A percentile compares a stretch with the other conserved stretches of the same genome.
phyloP scores from a whole-genome alignment of 2,329 filamentous ascomycete species.

The Aspergillus aculeatus region DNA sequence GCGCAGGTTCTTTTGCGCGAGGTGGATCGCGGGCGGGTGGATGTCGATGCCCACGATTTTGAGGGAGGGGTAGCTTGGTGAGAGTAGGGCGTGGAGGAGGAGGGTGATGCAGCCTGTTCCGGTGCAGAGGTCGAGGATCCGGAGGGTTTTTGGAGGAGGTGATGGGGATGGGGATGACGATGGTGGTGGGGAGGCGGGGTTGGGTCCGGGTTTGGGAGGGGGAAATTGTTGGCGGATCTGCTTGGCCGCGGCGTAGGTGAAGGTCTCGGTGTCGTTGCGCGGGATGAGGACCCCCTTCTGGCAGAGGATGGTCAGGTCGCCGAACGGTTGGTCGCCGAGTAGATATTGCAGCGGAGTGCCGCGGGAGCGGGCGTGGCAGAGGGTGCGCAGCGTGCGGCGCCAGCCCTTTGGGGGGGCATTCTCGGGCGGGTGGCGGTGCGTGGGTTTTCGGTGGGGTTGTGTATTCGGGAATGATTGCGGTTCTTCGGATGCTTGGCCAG shows the following conservation, averaged over 20 bases:
- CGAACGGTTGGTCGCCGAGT: constrained; percentile 84
- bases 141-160: neutral
- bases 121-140: neutral
- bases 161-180: neutral
- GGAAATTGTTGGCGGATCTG: neutral
- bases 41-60: neutral
- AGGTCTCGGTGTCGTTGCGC: neutral
- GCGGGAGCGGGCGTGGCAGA: constrained; percentile 46
- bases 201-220: neutral
- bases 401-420: constrained; percentile 18
- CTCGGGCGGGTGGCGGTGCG: neutral
- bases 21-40: neutral
- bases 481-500: neutral
- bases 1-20: neutral
- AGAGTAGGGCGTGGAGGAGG: neutral
- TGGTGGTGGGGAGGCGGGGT: too few relatives aligned
- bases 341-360: constrained; percentile 88
- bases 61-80: neutral
- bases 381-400: constrained; percentile 33
- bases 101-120: neutral
- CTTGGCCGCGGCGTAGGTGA: neutral
- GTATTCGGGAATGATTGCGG: neutral
- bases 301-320: constrained; percentile 75
- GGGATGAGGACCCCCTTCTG: constrained; percentile 80
- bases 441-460: neutral